Evolutionary conservation across 345 rosid genomes (phyloP), one percentile per base, ranked within the genome.

Genomic region (Sonneratia alba): DNA sequence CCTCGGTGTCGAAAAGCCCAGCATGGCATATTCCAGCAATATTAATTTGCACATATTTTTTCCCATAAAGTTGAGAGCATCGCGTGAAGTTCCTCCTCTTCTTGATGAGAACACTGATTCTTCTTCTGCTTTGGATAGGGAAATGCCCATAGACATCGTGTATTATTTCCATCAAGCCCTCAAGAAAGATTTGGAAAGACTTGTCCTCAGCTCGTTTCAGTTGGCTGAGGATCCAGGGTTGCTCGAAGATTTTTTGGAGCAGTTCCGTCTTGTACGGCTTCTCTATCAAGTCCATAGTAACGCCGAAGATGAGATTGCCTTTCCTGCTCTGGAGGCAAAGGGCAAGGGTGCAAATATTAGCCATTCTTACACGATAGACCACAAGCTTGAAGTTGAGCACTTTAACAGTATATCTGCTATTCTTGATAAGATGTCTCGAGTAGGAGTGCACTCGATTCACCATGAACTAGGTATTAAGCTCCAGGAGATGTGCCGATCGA

Each of bases 121-220:
- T 65, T 45, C 75, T 76, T 73, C 83, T 48, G 68, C 27, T 27
- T 6, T 47, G n/a, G 72, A 77, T 72, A 81, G 81, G 36, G 83
- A 86, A 43, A 76, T 77, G 63, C 97, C 98, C 32, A 72, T 91
- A 57, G 93, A 91, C 68, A 76, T 91, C 67, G 83, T 91, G 59
- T 89, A 88, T 81, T 86, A 85, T 81, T 87, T 86, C 86, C 96
- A 93, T 72, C 91, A 86, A 90, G 97, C 94, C 34, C 75, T 89
- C 71, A 88, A 85, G 83, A 87, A 84, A 70, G 96, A 89, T 73
- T 68, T 91, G 72, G 89, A 86, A 68, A 81, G 85, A 74, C 91
- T 93, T 69, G 91, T 93, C 63, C 70, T 63, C 62, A 80, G 83
- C 70, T 86, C 97, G 56, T 72, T 84, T 72, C 82, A 77, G 72